Percentiles rank a stretch among this genome's conserved stretches.
Evolutionary conservation across 805 yeast genomes (phyloP).

Genomic region (Kuraishia floccosa): DNA sequence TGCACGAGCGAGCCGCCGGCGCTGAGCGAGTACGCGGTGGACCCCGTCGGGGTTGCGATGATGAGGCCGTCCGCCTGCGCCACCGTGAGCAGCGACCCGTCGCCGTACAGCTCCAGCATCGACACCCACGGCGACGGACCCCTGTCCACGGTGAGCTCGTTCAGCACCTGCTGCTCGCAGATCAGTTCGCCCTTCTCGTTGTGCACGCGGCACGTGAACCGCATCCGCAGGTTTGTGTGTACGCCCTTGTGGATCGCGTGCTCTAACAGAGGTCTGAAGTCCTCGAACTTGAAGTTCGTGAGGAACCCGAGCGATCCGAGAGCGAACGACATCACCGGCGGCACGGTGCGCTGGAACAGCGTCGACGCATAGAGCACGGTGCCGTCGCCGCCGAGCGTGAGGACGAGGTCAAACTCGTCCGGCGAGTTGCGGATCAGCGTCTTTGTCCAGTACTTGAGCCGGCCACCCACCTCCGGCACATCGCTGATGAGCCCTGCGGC

Average conservation of each 20-base stretch:
- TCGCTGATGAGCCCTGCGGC: slow-evolving; percentile 37
- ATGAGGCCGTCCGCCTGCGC: slow-evolving; percentile 94
- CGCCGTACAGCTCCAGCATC: slow-evolving; percentile 81
- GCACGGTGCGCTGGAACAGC: slow-evolving; percentile 74
- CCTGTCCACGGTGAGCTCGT: slow-evolving; percentile 84
- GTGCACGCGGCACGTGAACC: slow-evolving; percentile 73
- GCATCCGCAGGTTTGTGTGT: slow-evolving; percentile 70
- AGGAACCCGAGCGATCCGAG: slow-evolving; percentile 89
- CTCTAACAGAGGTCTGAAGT: slow-evolving; percentile 48
- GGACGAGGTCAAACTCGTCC: slow-evolving; percentile 57
- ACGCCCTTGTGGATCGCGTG: slow-evolving; percentile 61
- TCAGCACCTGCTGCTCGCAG: slow-evolving; percentile 67
- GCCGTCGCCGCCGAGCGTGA: slow-evolving; percentile 95
- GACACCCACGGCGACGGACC: slow-evolving; percentile 93
- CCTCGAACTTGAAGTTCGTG: slow-evolving; percentile 74
- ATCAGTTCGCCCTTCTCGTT: slow-evolving; percentile 40
- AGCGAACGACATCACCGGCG: slow-evolving; percentile 84
- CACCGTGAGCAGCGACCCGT: slow-evolving; percentile 71
- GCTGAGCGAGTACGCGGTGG: slow-evolving; percentile 89
- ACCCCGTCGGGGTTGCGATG: slow-evolving; percentile 91
- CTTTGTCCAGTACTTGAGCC: slow-evolving; percentile 61
- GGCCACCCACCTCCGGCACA: slow-evolving; percentile 29
- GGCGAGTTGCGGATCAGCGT: slow-evolving; percentile 35
- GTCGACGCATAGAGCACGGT: slow-evolving; percentile 86
- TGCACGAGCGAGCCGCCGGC: slow-evolving; percentile 95